A percentile compares a stretch with the other conserved stretches of the same genome.
Evolutionary conservation across 2,329 filamentous ascomycete species (phyloP).

Genomic region (Scorias spongiosa): DNA sequence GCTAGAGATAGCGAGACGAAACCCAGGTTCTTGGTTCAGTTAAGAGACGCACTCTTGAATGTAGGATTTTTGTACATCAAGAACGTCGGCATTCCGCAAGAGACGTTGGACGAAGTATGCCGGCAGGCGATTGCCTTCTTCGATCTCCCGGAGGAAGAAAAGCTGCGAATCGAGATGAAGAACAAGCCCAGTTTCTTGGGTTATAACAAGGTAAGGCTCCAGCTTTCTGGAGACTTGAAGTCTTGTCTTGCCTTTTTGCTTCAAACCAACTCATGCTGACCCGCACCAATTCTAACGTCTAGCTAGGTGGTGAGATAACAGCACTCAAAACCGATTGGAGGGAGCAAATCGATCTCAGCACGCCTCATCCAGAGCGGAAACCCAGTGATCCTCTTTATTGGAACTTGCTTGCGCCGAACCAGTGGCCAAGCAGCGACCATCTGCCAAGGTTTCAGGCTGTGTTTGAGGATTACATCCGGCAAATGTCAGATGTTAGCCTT

Average conservation of each 20-base stretch:
- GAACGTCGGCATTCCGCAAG: constrained; percentile 57
- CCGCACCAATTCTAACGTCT: constrained; percentile 3
- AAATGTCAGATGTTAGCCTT: constrained; percentile 58
- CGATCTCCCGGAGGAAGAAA: constrained; percentile 58
- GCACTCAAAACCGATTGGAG: constrained; percentile 63
- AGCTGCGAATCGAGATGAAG: constrained; percentile 44
- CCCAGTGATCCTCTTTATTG: constrained; percentile 52
- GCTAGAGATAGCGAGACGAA: constrained; percentile 52
- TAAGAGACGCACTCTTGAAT: constrained; percentile 64
- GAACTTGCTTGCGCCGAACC: constrained; percentile 60
- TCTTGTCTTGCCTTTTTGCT: neutral
- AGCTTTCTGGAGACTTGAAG: neutral
- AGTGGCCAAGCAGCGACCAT: constrained; percentile 54
- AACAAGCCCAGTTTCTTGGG: constrained; percentile 29
- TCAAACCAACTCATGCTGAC: neutral
- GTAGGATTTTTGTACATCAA: constrained; percentile 81
- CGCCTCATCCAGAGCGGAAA: constrained; percentile 52
- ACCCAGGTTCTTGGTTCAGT: constrained; percentile 51
- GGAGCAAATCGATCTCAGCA: constrained; percentile 77
- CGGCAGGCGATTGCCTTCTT: constrained; percentile 59
- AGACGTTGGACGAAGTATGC: constrained; percentile 51
- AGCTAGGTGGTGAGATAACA: constrained; percentile 47
- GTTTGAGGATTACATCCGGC: constrained; percentile 60
- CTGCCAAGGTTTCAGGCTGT: constrained; percentile 53
- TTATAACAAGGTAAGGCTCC: constrained; percentile 25